Percentiles rank a stretch among this genome's conserved stretches.
Conservation (phyloP, 331 rosid species). For the Spiraea crenata region DNA sequence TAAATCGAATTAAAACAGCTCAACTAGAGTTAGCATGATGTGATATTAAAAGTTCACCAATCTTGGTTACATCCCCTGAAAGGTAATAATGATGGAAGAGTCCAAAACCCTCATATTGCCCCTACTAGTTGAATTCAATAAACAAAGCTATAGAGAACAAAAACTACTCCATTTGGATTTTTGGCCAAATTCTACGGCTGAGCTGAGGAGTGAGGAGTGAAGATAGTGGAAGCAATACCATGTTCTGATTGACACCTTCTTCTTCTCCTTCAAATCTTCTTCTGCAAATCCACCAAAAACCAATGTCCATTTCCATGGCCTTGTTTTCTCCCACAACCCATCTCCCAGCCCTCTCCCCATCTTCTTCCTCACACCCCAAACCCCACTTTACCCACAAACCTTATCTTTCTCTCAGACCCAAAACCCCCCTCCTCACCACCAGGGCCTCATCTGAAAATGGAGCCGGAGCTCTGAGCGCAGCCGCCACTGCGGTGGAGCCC, state of each 20-base stretch:
- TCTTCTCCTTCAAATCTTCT: too few species aligned
- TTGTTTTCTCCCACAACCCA: slow-evolving; percentile 64
- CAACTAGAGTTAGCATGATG: too few species aligned
- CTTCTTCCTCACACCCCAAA: slow-evolving; percentile 38
- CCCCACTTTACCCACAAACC: slow-evolving; percentile 36
- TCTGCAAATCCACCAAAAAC: slow-evolving; percentile 10
- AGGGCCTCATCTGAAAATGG: slow-evolving; percentile 62
- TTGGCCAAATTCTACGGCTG: slow-evolving; percentile 24
- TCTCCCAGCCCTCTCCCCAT: slow-evolving; percentile 36
- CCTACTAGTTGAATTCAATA: neutral
- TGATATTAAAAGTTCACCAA: too few species aligned
- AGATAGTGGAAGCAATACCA: slow-evolving; percentile 28
- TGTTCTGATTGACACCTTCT: slow-evolving; percentile 25
- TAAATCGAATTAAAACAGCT: too few species aligned
- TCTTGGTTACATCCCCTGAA: too few species aligned
- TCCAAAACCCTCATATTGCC: too few species aligned
- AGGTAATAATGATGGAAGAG: too few species aligned
- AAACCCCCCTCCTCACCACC: slow-evolving; percentile 23
- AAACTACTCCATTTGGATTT: neutral
- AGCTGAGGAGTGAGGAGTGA: slow-evolving; percentile 36
- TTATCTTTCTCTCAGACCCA: slow-evolving; percentile 38
- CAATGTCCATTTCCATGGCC: slow-evolving; percentile 67
- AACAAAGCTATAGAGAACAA: neutral
- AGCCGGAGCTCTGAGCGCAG: slow-evolving; percentile 37
- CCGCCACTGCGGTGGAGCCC: slow-evolving; percentile 38